phyloP scores from a whole-genome alignment of 225 moss, liverwort and hornwort genomes.

The Marchantia paleacea region DNA sequence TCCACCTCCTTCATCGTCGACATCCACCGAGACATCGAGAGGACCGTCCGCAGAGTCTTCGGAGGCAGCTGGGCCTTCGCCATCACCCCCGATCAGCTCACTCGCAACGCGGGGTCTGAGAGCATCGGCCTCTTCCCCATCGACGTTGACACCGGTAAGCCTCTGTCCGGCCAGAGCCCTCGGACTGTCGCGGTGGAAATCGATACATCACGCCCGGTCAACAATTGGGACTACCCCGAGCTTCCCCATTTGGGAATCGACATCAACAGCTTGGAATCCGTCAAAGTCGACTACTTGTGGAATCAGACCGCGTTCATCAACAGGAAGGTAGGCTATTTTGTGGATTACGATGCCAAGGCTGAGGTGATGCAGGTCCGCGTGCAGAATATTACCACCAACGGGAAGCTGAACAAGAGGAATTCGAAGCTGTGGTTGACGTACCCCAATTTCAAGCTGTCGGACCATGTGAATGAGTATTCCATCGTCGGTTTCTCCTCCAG shows the following conservation, averaged over 20 bases:
- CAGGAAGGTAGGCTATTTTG: slow-evolving; percentile 44
- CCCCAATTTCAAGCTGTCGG: slow-evolving; percentile 25
- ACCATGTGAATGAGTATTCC: slow-evolving; percentile 35
- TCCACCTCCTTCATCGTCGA: slow-evolving; percentile 42
- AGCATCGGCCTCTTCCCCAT: slow-evolving; percentile 53
- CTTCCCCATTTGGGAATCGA: slow-evolving; percentile 51
- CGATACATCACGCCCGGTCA: slow-evolving; percentile 36
- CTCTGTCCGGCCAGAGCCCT: slow-evolving; percentile 12
- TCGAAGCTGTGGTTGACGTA: slow-evolving; percentile 40
- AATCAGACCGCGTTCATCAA: slow-evolving; percentile 37
- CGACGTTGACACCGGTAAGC: slow-evolving; percentile 36
- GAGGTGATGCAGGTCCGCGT: slow-evolving; percentile 40
- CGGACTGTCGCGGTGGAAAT: slow-evolving; percentile 61
- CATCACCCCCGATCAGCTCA: slow-evolving; percentile 33
- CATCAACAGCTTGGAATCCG: slow-evolving; percentile 59
- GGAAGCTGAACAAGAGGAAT: slow-evolving; percentile 43
- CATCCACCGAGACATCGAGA: slow-evolving; percentile 41
- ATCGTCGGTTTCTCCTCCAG: slow-evolving; percentile 29
- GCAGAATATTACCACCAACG: slow-evolving; percentile 48
- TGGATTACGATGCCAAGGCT: slow-evolving; percentile 47
- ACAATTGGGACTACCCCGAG: slow-evolving; percentile 26
- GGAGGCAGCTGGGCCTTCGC: slow-evolving; percentile 50
- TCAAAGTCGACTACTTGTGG: slow-evolving; percentile 48
- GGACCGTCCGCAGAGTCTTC: slow-evolving; percentile 40
- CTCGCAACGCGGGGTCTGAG: slow-evolving; percentile 33